phyloP scores from a whole-genome alignment of 768 basidiomycete genomes.

The Crucibulum laeve region DNA sequence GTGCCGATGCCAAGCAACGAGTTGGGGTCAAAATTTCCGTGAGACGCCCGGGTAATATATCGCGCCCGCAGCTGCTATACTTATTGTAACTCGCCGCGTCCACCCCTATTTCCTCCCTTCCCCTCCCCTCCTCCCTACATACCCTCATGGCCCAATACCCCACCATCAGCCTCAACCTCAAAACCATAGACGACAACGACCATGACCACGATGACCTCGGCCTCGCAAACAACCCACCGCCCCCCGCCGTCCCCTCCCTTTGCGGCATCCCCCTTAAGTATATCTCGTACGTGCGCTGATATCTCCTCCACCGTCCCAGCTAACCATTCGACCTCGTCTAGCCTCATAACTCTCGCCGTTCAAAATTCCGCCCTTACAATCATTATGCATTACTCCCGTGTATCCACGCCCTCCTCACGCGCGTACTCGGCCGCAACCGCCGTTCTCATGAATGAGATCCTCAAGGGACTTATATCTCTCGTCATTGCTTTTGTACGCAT shows the following conservation, averaged over 20 bases:
- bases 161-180: conserved; percentile 22
- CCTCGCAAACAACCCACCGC: conserved; percentile 18
- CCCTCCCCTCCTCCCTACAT: background rate
- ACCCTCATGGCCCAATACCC: conserved; percentile 9
- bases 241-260: conserved; percentile 43
- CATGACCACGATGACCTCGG: conserved; percentile 40
- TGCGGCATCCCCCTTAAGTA: conserved; percentile 77
- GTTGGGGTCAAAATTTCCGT: too few relatives aligned
- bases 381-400: conserved; percentile 96
- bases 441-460: conserved; percentile 89
- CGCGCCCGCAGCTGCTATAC: too few relatives aligned
- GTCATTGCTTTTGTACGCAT: conserved; percentile 73
- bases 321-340: conserved; percentile 22
- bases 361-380: conserved; percentile 91
- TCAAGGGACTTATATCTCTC: conserved; percentile 88
- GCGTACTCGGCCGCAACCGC: conserved; percentile 93
- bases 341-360: conserved; percentile 79
- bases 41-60: too few relatives aligned
- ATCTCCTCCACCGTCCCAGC: background rate
- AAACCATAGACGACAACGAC: conserved; percentile 17
- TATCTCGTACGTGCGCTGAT: conserved; percentile 56
- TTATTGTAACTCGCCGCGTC: background rate
- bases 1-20: background rate
- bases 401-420: conserved; percentile 67
- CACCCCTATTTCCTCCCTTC: background rate